Base-by-base conservation (phyloP, 1,284 basidiomycete genomes). In the Phellinidium pouzarii region DNA sequence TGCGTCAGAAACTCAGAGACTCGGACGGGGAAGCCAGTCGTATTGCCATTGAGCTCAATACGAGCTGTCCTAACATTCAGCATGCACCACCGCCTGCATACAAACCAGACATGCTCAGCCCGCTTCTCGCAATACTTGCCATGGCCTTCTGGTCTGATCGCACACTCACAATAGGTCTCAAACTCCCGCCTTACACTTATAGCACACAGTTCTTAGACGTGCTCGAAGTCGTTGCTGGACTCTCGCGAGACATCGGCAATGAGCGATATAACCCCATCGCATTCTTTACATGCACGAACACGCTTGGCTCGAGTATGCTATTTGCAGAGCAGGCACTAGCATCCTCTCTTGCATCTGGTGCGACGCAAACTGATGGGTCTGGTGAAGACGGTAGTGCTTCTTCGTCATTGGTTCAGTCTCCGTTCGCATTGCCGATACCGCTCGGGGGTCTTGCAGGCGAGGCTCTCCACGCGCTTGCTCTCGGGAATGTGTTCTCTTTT, bases 151-250 rank as follows among this genome's bases (percentile, higher is more conserved):
- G 64, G 48, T 58, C 65, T 17, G 84, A 87, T 62, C 63, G 65
- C 2, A 72, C 74, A 0, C 66, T 90, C n/a, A 78, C 82, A 1
- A 71, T 91, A 50, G 89, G 89, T 5, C 69, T 91, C 50, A 91
- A 91, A 64, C 74, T 91, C 34, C 83, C 89, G 0, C 89, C 88
- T n/a, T 91, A 84, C 62, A 75, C 82, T 20, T 78, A 79, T 59
- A 65, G 68, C 27, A 74, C 74, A 9, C 85, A 87, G 60, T 86
- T 88, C 60, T 64, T 64, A 7, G 74, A 76, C 8, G 69, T 84
- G 54, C 59, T 89, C 22, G 62, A 69, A 14, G 66, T 65, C 57
- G 55, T 82, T 58, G 64, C 66, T 44, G 54, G 61, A 48, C 61
- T 73, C 63, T 64, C 68, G 53, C 50, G 61, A 19, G 52, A 62